phyloP scores from a whole-genome alignment of 2,329 filamentous ascomycete species.

The Claviceps sp. region DNA sequence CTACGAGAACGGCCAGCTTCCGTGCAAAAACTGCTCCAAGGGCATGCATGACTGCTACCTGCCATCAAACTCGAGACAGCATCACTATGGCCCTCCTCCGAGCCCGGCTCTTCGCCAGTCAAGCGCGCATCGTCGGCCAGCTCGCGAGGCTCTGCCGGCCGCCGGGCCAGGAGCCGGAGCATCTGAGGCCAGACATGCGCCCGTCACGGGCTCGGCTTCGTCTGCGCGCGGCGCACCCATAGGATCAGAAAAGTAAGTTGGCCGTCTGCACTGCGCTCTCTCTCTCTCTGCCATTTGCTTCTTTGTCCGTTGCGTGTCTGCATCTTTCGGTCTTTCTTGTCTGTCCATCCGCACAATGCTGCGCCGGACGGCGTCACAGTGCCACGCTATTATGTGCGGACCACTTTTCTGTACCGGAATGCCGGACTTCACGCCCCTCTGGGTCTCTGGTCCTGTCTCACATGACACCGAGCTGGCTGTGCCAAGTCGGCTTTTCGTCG shows the following conservation, averaged over 20 bases:
- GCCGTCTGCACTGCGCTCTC: background rate
- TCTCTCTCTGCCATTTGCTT: background rate
- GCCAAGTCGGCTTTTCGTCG: too few species aligned
- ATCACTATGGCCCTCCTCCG: conserved; percentile 37
- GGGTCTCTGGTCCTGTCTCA: too few species aligned
- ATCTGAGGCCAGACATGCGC: conserved; percentile 31
- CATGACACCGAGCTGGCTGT: too few species aligned
- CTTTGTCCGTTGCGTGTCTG: background rate
- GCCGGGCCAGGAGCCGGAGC: conserved; percentile 34
- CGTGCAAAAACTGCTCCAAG: conserved; percentile 50
- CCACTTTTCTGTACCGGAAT: conserved; percentile 5
- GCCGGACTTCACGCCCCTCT: too few species aligned
- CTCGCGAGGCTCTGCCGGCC: conserved; percentile 40
- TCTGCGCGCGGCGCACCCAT: conserved; percentile 34
- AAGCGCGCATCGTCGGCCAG: conserved; percentile 35
- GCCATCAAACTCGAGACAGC: conserved; percentile 45
- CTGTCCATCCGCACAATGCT: background rate
- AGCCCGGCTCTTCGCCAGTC: conserved; percentile 35
- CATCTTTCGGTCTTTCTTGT: background rate
- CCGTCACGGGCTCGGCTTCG: conserved; percentile 26
- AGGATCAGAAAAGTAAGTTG: conserved; percentile 40
- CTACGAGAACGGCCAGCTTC: conserved; percentile 48
- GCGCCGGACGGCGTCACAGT: background rate
- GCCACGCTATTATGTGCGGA: conserved; percentile 1
- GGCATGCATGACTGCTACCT: conserved; percentile 51